A percentile compares a stretch with the other conserved stretches of the same genome.
Evolutionary conservation across 768 basidiomycete species (phyloP).

Genomic region (Holtermanniella nyarrowii): DNA sequence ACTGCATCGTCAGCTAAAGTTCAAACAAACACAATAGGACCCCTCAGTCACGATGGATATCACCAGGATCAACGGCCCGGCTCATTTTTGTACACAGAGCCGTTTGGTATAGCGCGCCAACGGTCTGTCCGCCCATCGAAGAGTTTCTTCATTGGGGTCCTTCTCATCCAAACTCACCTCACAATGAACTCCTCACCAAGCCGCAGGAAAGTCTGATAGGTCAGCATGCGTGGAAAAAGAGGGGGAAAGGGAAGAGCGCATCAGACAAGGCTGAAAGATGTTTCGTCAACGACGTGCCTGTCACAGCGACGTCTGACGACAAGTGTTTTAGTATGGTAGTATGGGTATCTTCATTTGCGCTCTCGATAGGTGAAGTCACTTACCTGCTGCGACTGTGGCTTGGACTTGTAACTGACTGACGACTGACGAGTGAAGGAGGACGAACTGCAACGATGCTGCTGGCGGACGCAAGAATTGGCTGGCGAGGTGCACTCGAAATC

Average conservation of each 20-base stretch:
- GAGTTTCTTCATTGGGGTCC: not conserved
- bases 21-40: too few species aligned
- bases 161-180: not conserved
- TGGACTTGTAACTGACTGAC: too few species aligned
- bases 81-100: not conserved
- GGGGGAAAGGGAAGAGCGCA: not conserved
- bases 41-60: not conserved
- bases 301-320: not conserved
- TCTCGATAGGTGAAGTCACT: not conserved
- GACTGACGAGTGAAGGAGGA: too few species aligned
- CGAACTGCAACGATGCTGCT: too few species aligned
- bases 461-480: too few species aligned
- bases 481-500: too few species aligned
- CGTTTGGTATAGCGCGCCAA: not conserved
- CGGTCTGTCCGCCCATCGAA: not conserved
- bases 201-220: not conserved
- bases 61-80: not conserved
- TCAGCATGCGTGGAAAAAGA: not conserved
- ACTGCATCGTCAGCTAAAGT: too few species aligned
- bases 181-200: not conserved
- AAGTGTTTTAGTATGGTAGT: not conserved
- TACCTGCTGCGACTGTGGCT: not conserved
- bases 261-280: not conserved
- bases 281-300: not conserved
- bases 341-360: not conserved